A percentile compares a stretch with the other conserved stretches of the same genome.
Conservation (phyloP, 106 monocot genomes). For the Posidonia australis region DNA sequence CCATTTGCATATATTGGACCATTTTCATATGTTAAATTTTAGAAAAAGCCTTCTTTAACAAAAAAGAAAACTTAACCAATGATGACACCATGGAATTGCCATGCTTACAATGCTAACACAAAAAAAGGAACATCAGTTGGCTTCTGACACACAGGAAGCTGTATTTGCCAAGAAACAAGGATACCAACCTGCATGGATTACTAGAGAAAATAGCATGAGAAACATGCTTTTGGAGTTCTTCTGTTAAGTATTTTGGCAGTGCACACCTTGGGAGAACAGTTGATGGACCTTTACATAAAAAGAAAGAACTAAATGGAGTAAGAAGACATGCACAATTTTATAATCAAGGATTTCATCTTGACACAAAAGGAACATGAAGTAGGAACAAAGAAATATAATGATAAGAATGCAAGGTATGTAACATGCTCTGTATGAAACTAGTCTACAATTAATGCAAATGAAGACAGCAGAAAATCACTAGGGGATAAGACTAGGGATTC, state of each 20-base stretch:
- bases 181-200: constrained; percentile 89
- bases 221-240: constrained; percentile 70
- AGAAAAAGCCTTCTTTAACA: not conserved
- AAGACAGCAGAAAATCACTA: no score
- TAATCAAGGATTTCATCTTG: not conserved
- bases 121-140: not conserved
- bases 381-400: no score
- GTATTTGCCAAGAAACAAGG: not conserved
- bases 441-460: no score
- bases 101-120: no score
- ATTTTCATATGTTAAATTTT: not conserved
- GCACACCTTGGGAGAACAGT: constrained; percentile 82
- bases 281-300: constrained; percentile 56
- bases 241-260: constrained; percentile 76
- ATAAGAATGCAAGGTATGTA: no score
- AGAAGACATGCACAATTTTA: not conserved
- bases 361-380: not conserved
- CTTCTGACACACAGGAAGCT: no score
- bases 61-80: not conserved
- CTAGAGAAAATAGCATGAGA: constrained; percentile 83
- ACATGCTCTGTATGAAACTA: no score
- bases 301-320: not conserved
- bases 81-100: not conserved
- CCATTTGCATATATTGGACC: not conserved
- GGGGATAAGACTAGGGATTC: no score